A percentile compares a stretch with the other conserved stretches of the same genome.
phyloP scores from a whole-genome alignment of 441 rosid genomes.

The Sinapis alba region DNA sequence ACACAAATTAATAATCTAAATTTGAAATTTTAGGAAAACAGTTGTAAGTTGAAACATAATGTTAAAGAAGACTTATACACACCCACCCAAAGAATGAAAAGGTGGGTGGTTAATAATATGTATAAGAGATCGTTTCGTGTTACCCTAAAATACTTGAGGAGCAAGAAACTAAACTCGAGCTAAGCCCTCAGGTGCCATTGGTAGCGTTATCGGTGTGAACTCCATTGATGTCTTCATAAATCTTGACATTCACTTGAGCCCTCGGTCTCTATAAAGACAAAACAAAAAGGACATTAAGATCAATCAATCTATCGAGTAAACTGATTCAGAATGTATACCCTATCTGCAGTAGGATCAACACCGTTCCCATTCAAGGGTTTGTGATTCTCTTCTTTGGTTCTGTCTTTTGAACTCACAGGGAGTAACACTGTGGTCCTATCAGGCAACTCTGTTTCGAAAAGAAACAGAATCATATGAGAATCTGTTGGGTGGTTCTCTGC shows the following conservation, averaged over 20 bases:
- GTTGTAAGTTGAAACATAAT: not conserved
- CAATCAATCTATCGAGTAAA: not conserved
- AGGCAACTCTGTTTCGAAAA: conserved; percentile 69
- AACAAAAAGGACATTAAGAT: not conserved
- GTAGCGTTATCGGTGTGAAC: conserved; percentile 55
- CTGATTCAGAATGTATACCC: conserved; percentile 49
- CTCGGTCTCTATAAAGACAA: conserved; percentile 64
- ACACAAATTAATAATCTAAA: not conserved
- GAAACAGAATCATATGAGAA: conserved; percentile 26
- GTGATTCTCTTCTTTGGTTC: conserved; percentile 85
- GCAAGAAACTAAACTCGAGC: conserved; percentile 21
- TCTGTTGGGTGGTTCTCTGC: not conserved
- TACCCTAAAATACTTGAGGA: conserved; percentile 14
- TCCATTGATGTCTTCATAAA: conserved; percentile 55
- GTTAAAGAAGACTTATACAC: not conserved
- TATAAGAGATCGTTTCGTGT: conserved; percentile 11
- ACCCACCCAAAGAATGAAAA: not conserved
- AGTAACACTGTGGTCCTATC: conserved; percentile 69
- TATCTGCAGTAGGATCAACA: conserved; percentile 70
- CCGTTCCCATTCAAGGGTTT: conserved; percentile 89
- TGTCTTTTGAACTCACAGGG: conserved; percentile 76
- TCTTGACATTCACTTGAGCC: conserved; percentile 73
- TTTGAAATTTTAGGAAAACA: not conserved
- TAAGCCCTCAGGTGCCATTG: conserved; percentile 59
- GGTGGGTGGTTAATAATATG: not conserved